phyloP scores from a whole-genome alignment of 148 eudicot species.

The Persicaria maculosa region DNA sequence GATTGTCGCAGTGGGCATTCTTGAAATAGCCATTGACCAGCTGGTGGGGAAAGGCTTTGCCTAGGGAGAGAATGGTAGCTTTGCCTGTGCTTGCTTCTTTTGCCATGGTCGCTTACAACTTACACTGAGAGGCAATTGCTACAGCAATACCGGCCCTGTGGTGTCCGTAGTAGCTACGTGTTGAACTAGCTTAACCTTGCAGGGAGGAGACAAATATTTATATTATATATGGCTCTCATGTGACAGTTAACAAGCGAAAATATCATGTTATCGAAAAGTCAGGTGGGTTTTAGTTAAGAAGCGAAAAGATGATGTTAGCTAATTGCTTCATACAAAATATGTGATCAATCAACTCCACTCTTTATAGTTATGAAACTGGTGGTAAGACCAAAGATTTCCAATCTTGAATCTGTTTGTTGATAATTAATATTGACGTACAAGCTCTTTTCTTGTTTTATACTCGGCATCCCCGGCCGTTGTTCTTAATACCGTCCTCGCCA shows the following conservation, averaged over 20 bases:
- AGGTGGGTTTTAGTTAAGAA: slow-evolving; percentile 29
- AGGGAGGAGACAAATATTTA: neutral
- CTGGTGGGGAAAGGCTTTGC: slow-evolving; percentile 96
- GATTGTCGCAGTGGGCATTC: slow-evolving; percentile 84
- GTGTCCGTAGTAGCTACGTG: neutral
- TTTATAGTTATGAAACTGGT: neutral
- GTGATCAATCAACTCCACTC: neutral
- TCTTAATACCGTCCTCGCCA: too few species aligned
- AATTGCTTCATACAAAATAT: neutral
- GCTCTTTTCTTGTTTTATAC: too few species aligned
- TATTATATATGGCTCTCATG: neutral
- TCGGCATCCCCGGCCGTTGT: too few species aligned
- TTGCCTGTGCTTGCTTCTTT: slow-evolving; percentile 50
- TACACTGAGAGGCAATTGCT: neutral
- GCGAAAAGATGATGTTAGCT: slow-evolving; percentile 31
- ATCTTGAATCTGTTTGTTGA: neutral
- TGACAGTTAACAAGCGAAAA: neutral
- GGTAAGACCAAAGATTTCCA: neutral
- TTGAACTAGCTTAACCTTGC: neutral
- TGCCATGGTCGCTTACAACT: slow-evolving; percentile 16
- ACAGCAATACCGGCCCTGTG: neutral
- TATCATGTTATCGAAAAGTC: neutral
- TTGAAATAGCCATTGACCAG: slow-evolving; percentile 93
- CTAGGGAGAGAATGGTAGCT: slow-evolving; percentile 76
- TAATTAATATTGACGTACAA: too few species aligned